phyloP scores from a whole-genome alignment of 768 basidiomycete genomes.

The Tylopilus intermedius region DNA sequence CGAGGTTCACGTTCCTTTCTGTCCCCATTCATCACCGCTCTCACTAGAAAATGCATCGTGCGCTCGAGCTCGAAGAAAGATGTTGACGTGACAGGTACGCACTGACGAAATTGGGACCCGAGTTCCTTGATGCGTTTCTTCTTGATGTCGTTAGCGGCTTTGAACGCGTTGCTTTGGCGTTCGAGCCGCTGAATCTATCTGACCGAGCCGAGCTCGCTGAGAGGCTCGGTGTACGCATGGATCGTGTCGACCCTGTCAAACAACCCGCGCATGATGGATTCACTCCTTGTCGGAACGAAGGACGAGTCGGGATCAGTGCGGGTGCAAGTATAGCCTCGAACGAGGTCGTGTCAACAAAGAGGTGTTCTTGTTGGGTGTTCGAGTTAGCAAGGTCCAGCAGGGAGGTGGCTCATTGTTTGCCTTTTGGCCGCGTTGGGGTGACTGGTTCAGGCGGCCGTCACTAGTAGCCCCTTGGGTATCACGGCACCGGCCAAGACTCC shows the following conservation, averaged over 20 bases:
- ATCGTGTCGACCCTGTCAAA: neutral
- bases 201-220: neutral
- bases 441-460: conserved; percentile 2
- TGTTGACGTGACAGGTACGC: neutral
- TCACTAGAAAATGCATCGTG: no score
- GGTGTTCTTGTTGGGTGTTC: conserved; percentile 10
- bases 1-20: no score
- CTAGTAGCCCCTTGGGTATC: no score
- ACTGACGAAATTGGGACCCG: neutral
- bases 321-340: neutral
- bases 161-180: neutral
- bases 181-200: neutral
- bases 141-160: neutral
- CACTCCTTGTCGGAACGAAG: neutral
- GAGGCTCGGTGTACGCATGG: neutral
- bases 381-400: neutral
- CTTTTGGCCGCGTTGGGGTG: conserved; percentile 24
- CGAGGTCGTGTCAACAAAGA: conserved; percentile 7
- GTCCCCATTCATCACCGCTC: no score
- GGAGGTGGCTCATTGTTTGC: conserved; percentile 16
- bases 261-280: neutral
- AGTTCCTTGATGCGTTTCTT: neutral
- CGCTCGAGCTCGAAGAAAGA: no score
- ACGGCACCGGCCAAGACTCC: no score
- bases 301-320: neutral